Evolutionary conservation across 2,329 filamentous ascomycete species (phyloP).

Genomic region (Penicillium frequentans): DNA sequence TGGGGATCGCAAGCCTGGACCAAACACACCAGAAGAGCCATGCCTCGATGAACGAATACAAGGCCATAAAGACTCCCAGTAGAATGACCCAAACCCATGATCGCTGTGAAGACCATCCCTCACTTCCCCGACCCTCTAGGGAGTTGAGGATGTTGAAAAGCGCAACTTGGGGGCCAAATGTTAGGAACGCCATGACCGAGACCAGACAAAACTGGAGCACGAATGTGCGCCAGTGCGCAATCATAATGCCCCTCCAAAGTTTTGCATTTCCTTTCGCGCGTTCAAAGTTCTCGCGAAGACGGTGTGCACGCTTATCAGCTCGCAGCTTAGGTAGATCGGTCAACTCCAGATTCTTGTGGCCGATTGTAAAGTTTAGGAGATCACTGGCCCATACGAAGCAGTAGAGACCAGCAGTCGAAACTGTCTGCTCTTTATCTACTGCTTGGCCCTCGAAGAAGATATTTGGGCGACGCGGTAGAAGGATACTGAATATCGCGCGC

Average conservation of each 20-base stretch:
- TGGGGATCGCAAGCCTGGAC: conserved; percentile 62
- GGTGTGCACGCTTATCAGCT: conserved; percentile 54
- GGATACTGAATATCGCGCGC: conserved; percentile 43
- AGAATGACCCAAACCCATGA: conserved; percentile 69
- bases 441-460: conserved; percentile 60
- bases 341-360: conserved; percentile 62
- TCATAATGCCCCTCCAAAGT: conserved; percentile 62
- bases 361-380: conserved; percentile 56
- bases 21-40: conserved; percentile 68
- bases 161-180: conserved; percentile 69
- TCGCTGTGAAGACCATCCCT: conserved; percentile 48
- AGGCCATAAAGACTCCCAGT: conserved; percentile 61
- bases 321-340: conserved; percentile 63
- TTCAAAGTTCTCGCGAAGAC: conserved; percentile 52
- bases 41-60: conserved; percentile 59
- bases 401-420: conserved; percentile 60
- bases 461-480: conserved; percentile 66
- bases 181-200: conserved; percentile 56
- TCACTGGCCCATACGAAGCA: conserved; percentile 65
- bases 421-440: conserved; percentile 65
- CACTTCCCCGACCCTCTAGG: conserved; percentile 58
- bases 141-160: conserved; percentile 65
- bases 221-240: conserved; percentile 59
- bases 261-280: conserved; percentile 32
- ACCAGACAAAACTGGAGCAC: conserved; percentile 61